Base-by-base conservation (phyloP, 345 rosid species). In the Corymbia maculata region DNA sequence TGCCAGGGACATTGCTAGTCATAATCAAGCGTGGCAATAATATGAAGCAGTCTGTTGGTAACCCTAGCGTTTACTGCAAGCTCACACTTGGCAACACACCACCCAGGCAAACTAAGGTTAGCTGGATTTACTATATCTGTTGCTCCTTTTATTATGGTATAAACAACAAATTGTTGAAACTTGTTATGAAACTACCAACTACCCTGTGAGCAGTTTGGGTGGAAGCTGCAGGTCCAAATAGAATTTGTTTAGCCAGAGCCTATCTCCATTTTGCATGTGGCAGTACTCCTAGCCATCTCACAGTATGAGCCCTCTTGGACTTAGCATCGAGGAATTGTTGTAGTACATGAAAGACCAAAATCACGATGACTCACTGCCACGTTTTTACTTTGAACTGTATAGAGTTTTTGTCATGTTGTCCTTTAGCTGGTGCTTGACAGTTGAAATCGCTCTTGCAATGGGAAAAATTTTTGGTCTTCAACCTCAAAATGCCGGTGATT, bases 21-120 rank as follows among this genome's bases (percentile, higher is more conserved):
- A 94, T 95, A 55, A 96, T 98, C 90, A 98, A 96, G 90, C 96
- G 98, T 47, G 99, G 99, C 86, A 97, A 95, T 93, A 98, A 98
- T 86, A 98, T 98, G 99, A 98, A 98, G 91, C 99, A 98, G 91
- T 98, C 99, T 1, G 99, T 97, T 10, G 99, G 99, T 86, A 98
- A 97, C 87, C 99, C 99, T 16, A 96, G 99, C n/a, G 99, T 96
- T 51, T 98, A 44, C 86, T 98, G 99, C 91, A 98, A 98, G 92
- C 94, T 98, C 84, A 96, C 99, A 4, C 96, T 98, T 15, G 98
- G 99, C 52, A 98, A 93, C 91, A 94, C 93, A 59, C 97, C 99
- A 6, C 98, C 98, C 5, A 93, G 93, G 92, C 99, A 95, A 91
- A 98, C 99, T 75, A 93, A 94, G 95, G 99, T 95, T 52, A 89